Conservation (phyloP, 805 yeast species). For the Lipomyces chichibuensis region DNA sequence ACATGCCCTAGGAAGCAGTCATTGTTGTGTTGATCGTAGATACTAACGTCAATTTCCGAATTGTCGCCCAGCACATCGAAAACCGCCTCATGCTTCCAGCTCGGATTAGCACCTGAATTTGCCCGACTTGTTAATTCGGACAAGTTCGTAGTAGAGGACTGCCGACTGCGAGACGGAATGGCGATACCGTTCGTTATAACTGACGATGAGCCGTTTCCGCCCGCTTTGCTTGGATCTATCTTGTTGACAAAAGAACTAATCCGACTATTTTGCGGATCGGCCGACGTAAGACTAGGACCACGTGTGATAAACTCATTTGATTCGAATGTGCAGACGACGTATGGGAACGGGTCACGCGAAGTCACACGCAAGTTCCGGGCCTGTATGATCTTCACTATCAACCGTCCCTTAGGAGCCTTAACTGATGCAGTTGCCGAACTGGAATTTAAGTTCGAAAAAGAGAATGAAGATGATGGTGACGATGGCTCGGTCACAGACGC, state of each 20-base stretch:
- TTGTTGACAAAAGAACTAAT: constrained; percentile 27
- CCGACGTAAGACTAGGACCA: constrained; percentile 56
- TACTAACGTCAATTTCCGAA: constrained; percentile 84
- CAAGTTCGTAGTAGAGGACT: constrained; percentile 29
- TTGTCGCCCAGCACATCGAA: constrained; percentile 87
- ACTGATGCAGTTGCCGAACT: constrained; percentile 20
- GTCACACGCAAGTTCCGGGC: constrained; percentile 69
- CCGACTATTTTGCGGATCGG: constrained; percentile 23
- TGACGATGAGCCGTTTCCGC: constrained; percentile 17
- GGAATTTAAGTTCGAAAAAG: constrained; percentile 8
- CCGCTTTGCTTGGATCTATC: constrained; percentile 11
- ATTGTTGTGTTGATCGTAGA: constrained; percentile 81
- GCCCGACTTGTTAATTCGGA: constrained; percentile 22
- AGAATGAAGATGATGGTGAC: constrained; percentile 25
- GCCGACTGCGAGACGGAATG: constrained; percentile 44
- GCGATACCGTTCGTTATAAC: constrained; percentile 40
- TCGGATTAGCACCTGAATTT: constrained; percentile 60
- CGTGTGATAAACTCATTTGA: constrained; percentile 86
- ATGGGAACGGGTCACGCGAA: constrained; percentile 61
- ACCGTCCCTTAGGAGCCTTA: constrained; percentile 72
- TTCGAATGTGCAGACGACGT: constrained; percentile 89
- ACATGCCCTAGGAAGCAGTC: constrained; percentile 89
- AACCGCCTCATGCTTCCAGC: constrained; percentile 90
- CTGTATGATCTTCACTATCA: constrained; percentile 77
- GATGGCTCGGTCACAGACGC: constrained; percentile 8